Percentiles rank a stretch among this genome's conserved stretches.
Conservation (phyloP, 176 grass and related monocot species). For the Saccharum officinarum region DNA sequence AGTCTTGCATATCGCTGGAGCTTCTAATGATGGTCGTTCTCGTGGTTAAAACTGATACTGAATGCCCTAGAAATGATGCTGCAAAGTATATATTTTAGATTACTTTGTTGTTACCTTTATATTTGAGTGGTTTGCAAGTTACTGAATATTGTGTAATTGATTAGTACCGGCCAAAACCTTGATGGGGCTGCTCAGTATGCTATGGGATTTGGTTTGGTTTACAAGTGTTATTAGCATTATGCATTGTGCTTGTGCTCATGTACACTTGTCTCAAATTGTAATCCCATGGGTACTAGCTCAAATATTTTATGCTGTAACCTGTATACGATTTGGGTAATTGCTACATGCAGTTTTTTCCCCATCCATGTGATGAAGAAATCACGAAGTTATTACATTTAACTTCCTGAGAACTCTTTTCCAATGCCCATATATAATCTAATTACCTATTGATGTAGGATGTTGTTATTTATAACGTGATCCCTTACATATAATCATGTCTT, state of each 20-base stretch:
- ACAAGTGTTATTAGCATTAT: background rate
- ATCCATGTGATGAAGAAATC: background rate
- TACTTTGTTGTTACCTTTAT: background rate
- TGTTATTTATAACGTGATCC: background rate
- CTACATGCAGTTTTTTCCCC: background rate
- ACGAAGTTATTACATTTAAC: background rate
- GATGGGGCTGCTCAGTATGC: background rate
- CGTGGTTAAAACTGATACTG: background rate
- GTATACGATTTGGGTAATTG: background rate
- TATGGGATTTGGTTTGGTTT: constrained; percentile 13
- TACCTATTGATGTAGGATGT: constrained; percentile 20
- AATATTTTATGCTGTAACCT: background rate
- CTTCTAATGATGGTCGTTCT: background rate
- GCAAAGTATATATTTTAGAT: constrained; percentile 19
- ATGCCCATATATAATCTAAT: background rate
- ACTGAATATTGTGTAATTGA: constrained; percentile 1
- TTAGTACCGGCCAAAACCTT: background rate
- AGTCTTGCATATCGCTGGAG: background rate
- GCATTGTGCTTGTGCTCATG: background rate
- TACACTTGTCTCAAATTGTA: constrained; percentile 8
- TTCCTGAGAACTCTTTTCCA: constrained; percentile 2
- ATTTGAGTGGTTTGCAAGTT: constrained; percentile 1
- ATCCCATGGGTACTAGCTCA: constrained; percentile 1
- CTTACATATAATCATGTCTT: background rate
- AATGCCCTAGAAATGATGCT: background rate